Percentiles rank a stretch among this genome's conserved stretches.
phyloP scores from a whole-genome alignment of 2,329 filamentous ascomycete genomes.

The Colletotrichum viniferum region DNA sequence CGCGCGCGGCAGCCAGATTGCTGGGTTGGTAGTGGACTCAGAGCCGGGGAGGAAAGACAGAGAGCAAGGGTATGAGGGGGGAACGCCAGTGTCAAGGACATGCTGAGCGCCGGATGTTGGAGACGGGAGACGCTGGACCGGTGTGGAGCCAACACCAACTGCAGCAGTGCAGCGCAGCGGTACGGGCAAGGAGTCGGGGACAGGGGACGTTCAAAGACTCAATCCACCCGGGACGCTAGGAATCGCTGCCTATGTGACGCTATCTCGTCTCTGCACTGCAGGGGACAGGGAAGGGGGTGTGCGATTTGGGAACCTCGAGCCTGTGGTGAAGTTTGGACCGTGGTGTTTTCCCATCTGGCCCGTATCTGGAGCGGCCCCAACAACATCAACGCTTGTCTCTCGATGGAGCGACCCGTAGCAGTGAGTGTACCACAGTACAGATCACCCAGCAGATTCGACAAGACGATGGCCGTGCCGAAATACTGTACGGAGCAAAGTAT shows the following conservation, averaged over 20 bases:
- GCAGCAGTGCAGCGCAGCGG: neutral
- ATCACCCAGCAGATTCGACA: neutral
- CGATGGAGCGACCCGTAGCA: slow-evolving; percentile 3
- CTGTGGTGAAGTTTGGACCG: neutral
- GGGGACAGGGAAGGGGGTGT: slow-evolving; percentile 21
- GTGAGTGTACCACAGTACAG: neutral
- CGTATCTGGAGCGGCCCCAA: neutral
- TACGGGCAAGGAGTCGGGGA: neutral
- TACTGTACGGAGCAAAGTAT: slow-evolving; percentile 9
- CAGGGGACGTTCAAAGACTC: neutral
- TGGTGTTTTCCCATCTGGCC: neutral
- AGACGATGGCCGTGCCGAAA: neutral
- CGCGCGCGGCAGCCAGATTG: neutral
- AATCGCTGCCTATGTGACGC: slow-evolving; percentile 21
- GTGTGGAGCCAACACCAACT: slow-evolving; percentile 5
- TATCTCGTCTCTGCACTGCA: slow-evolving; percentile 18
- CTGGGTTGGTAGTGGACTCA: slow-evolving; percentile 2
- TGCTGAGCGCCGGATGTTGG: slow-evolving; percentile 1
- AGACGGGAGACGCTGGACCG: slow-evolving; percentile 8
- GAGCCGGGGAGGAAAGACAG: slow-evolving; percentile 7
- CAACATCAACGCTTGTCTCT: neutral
- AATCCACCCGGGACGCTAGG: slow-evolving; percentile 21
- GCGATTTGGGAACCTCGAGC: neutral
- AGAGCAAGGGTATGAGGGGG: neutral
- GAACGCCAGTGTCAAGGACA: neutral